These are phyloP conservation scores for Yamadazyma membranifaciens DNA, from an alignment of 1,139 yeast genomes.

Conservation along the genomic window DNA sequence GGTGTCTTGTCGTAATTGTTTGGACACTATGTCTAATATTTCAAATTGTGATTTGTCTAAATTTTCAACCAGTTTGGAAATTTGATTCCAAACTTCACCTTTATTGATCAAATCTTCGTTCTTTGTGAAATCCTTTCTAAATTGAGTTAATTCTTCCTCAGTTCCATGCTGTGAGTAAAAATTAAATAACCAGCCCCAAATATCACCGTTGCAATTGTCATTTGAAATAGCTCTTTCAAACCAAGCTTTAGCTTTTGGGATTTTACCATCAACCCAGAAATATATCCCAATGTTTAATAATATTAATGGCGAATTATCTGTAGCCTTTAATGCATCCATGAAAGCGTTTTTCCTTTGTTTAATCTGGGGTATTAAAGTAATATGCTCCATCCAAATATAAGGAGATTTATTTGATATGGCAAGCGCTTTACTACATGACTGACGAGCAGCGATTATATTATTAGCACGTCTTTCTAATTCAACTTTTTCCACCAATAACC, in stretches of 20 bases:
- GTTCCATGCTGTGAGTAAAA: conserved; percentile 28
- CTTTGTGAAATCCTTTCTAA: conserved; percentile 25
- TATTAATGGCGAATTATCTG: conserved; percentile 60
- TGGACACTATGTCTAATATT: conserved; percentile 29
- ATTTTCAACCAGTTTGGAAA: conserved; percentile 44
- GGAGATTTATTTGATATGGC: conserved; percentile 61
- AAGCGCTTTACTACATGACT: conserved; percentile 58
- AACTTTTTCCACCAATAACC: conserved; percentile 59
- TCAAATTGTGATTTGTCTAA: conserved; percentile 35
- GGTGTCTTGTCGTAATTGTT: conserved; percentile 10
- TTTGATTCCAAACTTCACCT: conserved; percentile 58
- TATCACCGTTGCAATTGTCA: conserved; percentile 67
- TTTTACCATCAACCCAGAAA: conserved; percentile 69
- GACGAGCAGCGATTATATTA: conserved; percentile 53
- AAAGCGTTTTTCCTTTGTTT: conserved; percentile 63
- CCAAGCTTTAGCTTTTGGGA: conserved; percentile 69
- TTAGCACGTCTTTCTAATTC: conserved; percentile 53
- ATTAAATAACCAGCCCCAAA: conserved; percentile 69
- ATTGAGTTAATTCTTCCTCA: conserved; percentile 16
- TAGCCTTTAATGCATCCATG: conserved; percentile 68
- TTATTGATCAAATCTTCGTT: conserved; percentile 48
- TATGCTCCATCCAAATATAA: conserved; percentile 59
- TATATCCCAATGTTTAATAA: conserved; percentile 64
- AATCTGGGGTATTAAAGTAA: conserved; percentile 50
- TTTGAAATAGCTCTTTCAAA: conserved; percentile 60